These are phyloP conservation scores for Phytophthora ohioensis DNA, from an alignment of 352 stramenopile species.

Conservation along the genomic window DNA sequence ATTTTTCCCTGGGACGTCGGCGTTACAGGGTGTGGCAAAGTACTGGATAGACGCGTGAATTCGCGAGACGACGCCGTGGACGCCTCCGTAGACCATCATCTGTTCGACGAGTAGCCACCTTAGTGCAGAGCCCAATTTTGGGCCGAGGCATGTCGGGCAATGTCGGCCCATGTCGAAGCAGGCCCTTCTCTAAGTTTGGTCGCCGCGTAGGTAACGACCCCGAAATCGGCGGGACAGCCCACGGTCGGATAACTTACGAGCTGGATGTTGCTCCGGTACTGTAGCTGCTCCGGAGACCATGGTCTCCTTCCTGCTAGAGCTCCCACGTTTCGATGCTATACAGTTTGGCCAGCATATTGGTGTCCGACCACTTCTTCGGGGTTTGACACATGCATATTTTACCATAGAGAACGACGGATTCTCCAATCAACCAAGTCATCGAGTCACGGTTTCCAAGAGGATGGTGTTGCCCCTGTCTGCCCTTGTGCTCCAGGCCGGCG, in stretches of 20 bases:
- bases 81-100: slow-evolving; percentile 7
- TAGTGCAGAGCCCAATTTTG: slow-evolving; percentile 24
- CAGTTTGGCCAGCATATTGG: slow-evolving; percentile 26
- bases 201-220: slow-evolving; percentile 28
- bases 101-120: slow-evolving; percentile 45
- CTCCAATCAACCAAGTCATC: slow-evolving; percentile 34
- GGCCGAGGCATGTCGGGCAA: not conserved
- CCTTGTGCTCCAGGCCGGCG: slow-evolving; percentile 14
- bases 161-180: slow-evolving; percentile 8
- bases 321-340: slow-evolving; percentile 32
- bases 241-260: not conserved
- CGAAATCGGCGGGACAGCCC: slow-evolving; percentile 5
- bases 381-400: slow-evolving; percentile 23
- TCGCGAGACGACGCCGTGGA: slow-evolving; percentile 26
- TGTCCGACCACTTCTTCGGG: slow-evolving; percentile 23
- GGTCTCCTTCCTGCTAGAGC: slow-evolving; percentile 4
- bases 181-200: slow-evolving; percentile 28
- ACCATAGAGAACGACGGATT: slow-evolving; percentile 31
- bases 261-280: slow-evolving; percentile 7
- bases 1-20: slow-evolving; percentile 34
- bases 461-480: slow-evolving; percentile 44
- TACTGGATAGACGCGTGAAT: slow-evolving; percentile 39
- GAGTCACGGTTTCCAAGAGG: slow-evolving; percentile 28
- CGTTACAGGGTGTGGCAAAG: not conserved
- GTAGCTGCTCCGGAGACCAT: slow-evolving; percentile 10